A percentile compares a stretch with the other conserved stretches of the same genome.
Evolutionary conservation across 352 stramenopile species (phyloP).

Genomic region (Phytophthora meadii): DNA sequence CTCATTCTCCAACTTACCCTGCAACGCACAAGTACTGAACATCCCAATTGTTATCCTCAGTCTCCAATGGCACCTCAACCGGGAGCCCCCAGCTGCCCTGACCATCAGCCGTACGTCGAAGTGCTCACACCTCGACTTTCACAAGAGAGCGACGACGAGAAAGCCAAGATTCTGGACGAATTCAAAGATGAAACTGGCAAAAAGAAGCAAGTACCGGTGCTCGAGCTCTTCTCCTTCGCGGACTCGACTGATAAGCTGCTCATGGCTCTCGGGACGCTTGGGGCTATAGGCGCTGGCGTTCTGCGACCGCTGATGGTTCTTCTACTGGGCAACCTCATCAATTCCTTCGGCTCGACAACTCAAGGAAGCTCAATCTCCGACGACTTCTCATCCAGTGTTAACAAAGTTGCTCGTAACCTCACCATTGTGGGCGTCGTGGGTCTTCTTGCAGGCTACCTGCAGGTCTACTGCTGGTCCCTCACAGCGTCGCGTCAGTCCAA

Average conservation of each 20-base stretch:
- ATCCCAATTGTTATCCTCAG: neutral
- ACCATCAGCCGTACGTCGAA: slow-evolving; percentile 18
- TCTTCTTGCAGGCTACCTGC: slow-evolving; percentile 42
- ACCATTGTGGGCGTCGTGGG: slow-evolving; percentile 33
- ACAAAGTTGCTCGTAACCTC: slow-evolving; percentile 44
- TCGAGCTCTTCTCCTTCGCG: slow-evolving; percentile 41
- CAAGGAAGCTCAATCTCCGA: neutral
- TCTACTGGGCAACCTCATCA: slow-evolving; percentile 40
- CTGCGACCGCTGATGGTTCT: slow-evolving; percentile 36
- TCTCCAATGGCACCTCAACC: slow-evolving; percentile 4
- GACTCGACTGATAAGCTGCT: slow-evolving; percentile 38
- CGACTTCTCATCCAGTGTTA: slow-evolving; percentile 28
- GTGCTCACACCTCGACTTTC: slow-evolving; percentile 19
- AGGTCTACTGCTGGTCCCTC: slow-evolving; percentile 62
- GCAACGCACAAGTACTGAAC: neutral
- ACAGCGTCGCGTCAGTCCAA: slow-evolving; percentile 57
- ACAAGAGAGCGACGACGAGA: slow-evolving; percentile 9
- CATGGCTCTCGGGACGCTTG: slow-evolving; percentile 30
- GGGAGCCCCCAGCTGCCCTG: slow-evolving; percentile 3
- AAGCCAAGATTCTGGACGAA: slow-evolving; percentile 4
- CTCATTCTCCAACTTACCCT: slow-evolving; percentile 18
- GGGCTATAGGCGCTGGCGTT: slow-evolving; percentile 21
- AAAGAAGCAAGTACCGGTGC: slow-evolving; percentile 8
- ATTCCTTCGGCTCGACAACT: slow-evolving; percentile 36
- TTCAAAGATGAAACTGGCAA: neutral